Evolutionary conservation across 768 basidiomycete genomes (phyloP).

Genomic region (Trametes cubensis): DNA sequence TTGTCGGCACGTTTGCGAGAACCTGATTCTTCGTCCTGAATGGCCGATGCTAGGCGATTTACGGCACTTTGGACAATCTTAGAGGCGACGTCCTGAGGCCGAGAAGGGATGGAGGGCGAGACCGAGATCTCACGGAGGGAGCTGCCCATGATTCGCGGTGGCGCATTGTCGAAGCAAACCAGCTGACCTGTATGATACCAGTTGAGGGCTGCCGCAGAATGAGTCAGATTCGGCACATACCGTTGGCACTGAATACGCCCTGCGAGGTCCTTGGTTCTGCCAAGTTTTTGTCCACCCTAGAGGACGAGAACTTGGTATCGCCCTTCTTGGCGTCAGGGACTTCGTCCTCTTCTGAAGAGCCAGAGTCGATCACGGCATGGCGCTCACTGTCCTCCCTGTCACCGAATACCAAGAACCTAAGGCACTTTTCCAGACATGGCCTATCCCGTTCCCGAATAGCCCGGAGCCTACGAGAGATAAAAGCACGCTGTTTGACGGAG

Average conservation of each 20-base stretch:
- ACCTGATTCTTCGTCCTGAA: slow-evolving; percentile 53
- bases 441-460: slow-evolving; percentile 69
- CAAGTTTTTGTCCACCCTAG: slow-evolving; percentile 73
- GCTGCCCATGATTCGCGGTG: slow-evolving; percentile 71
- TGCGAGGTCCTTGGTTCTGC: slow-evolving; percentile 87
- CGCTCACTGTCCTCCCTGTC: slow-evolving; percentile 48
- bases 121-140: slow-evolving; percentile 50
- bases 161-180: slow-evolving; percentile 82
- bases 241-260: slow-evolving; percentile 87
- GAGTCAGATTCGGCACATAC: slow-evolving; percentile 41
- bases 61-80: slow-evolving; percentile 65
- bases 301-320: slow-evolving; percentile 54
- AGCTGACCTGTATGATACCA: slow-evolving; percentile 62
- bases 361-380: slow-evolving; percentile 50
- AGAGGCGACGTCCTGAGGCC: slow-evolving; percentile 30
- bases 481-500: slow-evolving; percentile 73
- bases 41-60: slow-evolving; percentile 61
- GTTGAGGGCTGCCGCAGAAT: too few species aligned
- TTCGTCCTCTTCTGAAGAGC: slow-evolving; percentile 70
- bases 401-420: slow-evolving; percentile 77
- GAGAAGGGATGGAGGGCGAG: slow-evolving; percentile 41
- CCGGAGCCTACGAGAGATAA: slow-evolving; percentile 76
- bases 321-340: slow-evolving; percentile 42
- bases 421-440: slow-evolving; percentile 83
- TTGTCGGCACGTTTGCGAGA: slow-evolving; percentile 48